Conservation (phyloP, 208 protist species). For the Wallacemonas sp. region DNA sequence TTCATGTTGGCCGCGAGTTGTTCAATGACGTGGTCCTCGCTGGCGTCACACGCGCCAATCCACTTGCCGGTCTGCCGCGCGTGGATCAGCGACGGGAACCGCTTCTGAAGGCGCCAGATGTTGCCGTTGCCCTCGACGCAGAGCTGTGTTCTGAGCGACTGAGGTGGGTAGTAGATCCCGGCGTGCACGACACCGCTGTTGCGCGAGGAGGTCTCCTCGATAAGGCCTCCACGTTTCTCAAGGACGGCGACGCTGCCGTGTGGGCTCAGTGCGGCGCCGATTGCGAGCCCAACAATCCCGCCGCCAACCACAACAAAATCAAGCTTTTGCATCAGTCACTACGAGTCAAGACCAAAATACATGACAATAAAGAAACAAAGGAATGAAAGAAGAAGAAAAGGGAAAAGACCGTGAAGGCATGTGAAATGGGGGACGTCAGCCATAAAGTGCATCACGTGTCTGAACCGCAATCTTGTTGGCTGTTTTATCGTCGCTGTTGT, state of each 20-base stretch:
- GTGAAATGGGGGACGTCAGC: not conserved
- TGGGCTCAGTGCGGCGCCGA: slow-evolving; percentile 30
- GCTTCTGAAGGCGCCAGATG: slow-evolving; percentile 40
- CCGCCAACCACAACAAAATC: slow-evolving; percentile 32
- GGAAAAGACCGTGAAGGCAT: not conserved
- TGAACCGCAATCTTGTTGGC: no score
- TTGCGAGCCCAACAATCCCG: slow-evolving; percentile 47
- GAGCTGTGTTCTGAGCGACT: slow-evolving; percentile 43
- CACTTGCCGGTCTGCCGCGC: slow-evolving; percentile 44
- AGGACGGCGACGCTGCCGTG: slow-evolving; percentile 40
- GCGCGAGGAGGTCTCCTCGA: slow-evolving; percentile 40
- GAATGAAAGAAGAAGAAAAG: not conserved
- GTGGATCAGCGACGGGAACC: slow-evolving; percentile 20
- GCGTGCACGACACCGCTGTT: slow-evolving; percentile 60
- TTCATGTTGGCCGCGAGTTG: slow-evolving; percentile 33
- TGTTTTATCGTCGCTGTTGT: no score
- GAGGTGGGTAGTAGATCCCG: slow-evolving; percentile 48
- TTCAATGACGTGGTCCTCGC: slow-evolving; percentile 23
- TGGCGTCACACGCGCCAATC: slow-evolving; percentile 36
- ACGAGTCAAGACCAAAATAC: not conserved
- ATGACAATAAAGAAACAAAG: not conserved
- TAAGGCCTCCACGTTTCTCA: slow-evolving; percentile 25
- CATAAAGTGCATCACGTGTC: no score
- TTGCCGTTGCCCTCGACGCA: slow-evolving; percentile 40
- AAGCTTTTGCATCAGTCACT: slow-evolving; percentile 19